Evolutionary conservation across 2,329 filamentous ascomycete genomes (phyloP), one percentile per base, ranked within the genome.

Genomic region (Colletotrichum tropicale): DNA sequence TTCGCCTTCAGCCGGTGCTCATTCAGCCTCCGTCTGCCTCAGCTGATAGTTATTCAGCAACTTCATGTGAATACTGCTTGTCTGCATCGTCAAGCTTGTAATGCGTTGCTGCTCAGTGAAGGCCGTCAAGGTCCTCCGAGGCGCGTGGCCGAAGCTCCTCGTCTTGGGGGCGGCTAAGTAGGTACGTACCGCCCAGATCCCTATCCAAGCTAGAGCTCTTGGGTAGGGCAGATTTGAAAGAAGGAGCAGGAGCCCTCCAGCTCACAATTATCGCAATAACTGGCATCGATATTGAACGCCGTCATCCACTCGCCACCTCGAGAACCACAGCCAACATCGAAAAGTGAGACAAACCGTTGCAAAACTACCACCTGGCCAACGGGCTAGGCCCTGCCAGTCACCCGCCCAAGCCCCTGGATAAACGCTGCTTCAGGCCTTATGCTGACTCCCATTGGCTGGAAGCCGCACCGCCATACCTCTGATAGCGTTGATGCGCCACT

Each of bases 281-380:
- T 21, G 30, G 0, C 6, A 24, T 60, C 28, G 30, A 62, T 24
- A 24, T 36, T 62, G 55, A 2, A 28, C 55, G n/a, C 30, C 48
- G 43, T 56, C 34, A 15, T 43, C 66, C 58, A 74, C 48, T 74
- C 52, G 60, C 21, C 16, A 43, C 58, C n/a, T 32, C 10, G 18
- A 48, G 7, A 71, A 34, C 71, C 32, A 48, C 28, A 18, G n/a
- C 34, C 43, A 60, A 58, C n/a, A 24, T 64, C 12, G 15, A 15
- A 48, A 65, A 13, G 8, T 71, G 71, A 74, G 58, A 74, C 71
- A 70, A 34, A n/a, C 71, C 43, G 66, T 71, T 70, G 38, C 24
- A 58, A 24, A 24, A 18, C 66, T 65, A 66, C 71, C 24, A 66
- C 64, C 16, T 28, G 6, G 16, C 21, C 15, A 26, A 34, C 65